Percentiles rank a stretch among this genome's conserved stretches.
phyloP scores from a whole-genome alignment of 129 eudicot species.

The Escallonia herrerae region DNA sequence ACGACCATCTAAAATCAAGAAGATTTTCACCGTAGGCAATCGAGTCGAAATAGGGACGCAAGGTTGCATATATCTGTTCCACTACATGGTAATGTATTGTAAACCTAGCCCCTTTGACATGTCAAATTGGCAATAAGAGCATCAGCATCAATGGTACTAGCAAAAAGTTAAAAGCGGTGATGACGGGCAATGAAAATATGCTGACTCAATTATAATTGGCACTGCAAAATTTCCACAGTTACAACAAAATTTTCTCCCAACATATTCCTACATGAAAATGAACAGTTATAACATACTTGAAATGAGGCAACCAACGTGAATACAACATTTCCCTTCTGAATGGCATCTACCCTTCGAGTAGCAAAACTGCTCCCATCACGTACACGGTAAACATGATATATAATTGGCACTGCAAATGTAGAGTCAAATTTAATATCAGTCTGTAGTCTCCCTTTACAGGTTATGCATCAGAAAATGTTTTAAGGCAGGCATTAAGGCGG shows the following conservation, averaged over 20 bases:
- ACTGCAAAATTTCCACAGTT: too few species aligned
- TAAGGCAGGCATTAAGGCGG: neutral
- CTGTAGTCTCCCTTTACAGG: neutral
- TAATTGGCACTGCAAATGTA: slow-evolving; percentile 71
- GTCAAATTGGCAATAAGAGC: too few species aligned
- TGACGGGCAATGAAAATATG: too few species aligned
- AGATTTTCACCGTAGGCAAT: neutral
- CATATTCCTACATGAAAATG: neutral
- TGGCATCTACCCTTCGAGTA: slow-evolving; percentile 85
- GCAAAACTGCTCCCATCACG: slow-evolving; percentile 98
- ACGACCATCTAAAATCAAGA: neutral
- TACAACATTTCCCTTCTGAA: slow-evolving; percentile 77
- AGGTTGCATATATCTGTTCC: too few species aligned
- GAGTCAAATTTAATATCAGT: neutral
- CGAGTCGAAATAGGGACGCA: too few species aligned
- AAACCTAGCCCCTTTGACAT: too few species aligned
- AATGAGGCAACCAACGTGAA: slow-evolving; percentile 88
- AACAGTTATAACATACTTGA: slow-evolving; percentile 47
- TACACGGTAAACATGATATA: slow-evolving; percentile 79
- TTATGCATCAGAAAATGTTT: neutral
- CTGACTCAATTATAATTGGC: too few species aligned
- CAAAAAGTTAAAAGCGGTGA: too few species aligned
- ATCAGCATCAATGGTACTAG: too few species aligned
- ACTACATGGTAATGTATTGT: too few species aligned
- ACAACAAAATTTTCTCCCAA: neutral